Evolutionary conservation across 257 asterid genomes (phyloP).

Genomic region (Primulina tabacum): DNA sequence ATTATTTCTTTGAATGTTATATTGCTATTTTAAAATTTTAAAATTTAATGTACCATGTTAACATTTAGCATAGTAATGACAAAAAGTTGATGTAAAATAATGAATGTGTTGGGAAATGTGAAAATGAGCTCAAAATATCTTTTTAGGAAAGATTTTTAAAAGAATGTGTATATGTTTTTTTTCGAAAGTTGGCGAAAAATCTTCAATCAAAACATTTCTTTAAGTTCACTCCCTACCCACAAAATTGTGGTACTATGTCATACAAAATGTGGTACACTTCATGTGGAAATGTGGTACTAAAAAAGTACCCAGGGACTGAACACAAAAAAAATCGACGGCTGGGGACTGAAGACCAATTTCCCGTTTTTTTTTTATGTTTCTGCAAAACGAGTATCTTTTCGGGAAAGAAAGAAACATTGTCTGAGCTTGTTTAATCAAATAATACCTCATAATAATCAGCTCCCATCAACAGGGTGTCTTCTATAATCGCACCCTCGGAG

Average conservation of each 20-base stretch:
- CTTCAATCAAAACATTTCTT: no score
- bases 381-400: neutral
- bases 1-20: no score
- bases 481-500: slow-evolving; percentile 68
- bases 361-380: neutral
- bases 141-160: neutral
- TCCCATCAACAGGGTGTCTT: slow-evolving; percentile 67
- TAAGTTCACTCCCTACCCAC: no score
- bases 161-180: neutral
- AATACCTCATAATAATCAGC: slow-evolving; percentile 74
- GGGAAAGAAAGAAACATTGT: neutral
- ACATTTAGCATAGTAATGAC: neutral
- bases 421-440: neutral
- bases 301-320: no score
- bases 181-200: no score
- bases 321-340: no score
- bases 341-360: no score
- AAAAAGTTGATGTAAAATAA: no score
- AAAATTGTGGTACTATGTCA: no score
- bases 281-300: no score
- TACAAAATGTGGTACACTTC: no score
- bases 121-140: neutral
- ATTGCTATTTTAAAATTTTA: no score
- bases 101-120: neutral
- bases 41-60: neutral